These are phyloP conservation scores for Zychaea mexicana DNA, from an alignment of 371 early-diverging fungal genomes.

Conservation along the genomic window DNA sequence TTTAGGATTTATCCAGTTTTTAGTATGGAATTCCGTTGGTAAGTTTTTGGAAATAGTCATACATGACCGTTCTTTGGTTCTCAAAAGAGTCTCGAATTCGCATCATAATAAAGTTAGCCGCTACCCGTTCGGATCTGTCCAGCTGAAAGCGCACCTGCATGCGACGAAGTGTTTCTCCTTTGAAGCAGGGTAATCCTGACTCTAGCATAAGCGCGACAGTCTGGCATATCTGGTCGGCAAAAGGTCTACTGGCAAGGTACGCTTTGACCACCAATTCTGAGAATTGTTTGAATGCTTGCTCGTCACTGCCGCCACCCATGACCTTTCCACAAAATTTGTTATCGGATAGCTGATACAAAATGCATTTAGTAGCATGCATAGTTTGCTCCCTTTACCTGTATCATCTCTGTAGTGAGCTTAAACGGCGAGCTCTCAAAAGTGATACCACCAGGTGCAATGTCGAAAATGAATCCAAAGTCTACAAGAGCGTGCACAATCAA, in stretches of 20 bases:
- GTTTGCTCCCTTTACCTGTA: conserved; percentile 94
- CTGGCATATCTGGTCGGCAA: conserved; percentile 92
- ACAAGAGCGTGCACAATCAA: neutral
- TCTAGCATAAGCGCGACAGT: conserved; percentile 93
- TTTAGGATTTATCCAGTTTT: neutral
- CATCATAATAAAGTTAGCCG: conserved; percentile 94
- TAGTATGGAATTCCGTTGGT: conserved; percentile 74
- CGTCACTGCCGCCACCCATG: conserved; percentile 88
- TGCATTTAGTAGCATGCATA: too few species aligned
- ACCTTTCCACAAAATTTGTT: conserved; percentile 92
- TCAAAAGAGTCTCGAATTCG: conserved; percentile 90
- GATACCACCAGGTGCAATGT: conserved; percentile 98
- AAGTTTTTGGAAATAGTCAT: conserved; percentile 89
- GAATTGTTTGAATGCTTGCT: conserved; percentile 87
- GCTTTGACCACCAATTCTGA: conserved; percentile 92
- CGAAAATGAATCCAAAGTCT: conserved; percentile 99
- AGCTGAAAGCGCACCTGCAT: conserved; percentile 91
- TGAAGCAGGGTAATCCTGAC: conserved; percentile 98
- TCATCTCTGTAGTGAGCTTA: conserved; percentile 98
- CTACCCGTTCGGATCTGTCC: conserved; percentile 87
- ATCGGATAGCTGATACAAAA: too few species aligned
- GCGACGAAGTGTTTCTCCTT: conserved; percentile 86
- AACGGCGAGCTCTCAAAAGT: conserved; percentile 98
- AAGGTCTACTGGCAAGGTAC: conserved; percentile 89
- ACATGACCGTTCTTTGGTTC: conserved; percentile 85